These are phyloP conservation scores for Beauveria brongniartii DNA, from an alignment of 2,329 filamentous ascomycete species.

Conservation along the genomic window DNA sequence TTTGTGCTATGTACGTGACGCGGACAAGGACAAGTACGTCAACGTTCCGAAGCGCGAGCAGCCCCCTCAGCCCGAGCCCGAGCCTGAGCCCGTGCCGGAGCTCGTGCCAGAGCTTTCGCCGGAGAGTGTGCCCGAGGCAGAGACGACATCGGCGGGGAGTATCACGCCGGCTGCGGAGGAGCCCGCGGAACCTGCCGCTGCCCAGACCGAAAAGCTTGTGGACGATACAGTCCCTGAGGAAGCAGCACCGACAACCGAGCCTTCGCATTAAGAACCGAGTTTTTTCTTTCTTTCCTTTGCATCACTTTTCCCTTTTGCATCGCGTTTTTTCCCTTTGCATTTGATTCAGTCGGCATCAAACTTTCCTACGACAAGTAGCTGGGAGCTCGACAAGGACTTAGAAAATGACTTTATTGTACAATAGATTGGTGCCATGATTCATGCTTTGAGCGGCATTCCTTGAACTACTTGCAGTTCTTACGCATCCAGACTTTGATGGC, in stretches of 20 bases:
- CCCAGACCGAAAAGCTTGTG: conserved; percentile 9
- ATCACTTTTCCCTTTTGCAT: too few species aligned
- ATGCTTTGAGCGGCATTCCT: not conserved
- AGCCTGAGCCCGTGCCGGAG: not conserved
- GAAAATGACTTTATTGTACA: not conserved
- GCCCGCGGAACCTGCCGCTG: conserved; percentile 12
- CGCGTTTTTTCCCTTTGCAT: not conserved
- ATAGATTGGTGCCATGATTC: not conserved
- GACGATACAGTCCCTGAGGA: not conserved
- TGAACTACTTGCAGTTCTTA: not conserved
- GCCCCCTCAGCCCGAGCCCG: not conserved
- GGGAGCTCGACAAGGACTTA: too few species aligned
- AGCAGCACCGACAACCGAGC: not conserved
- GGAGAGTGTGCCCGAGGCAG: not conserved
- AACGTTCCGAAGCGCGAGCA: conserved; percentile 34
- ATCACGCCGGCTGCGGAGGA: not conserved
- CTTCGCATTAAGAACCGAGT: not conserved
- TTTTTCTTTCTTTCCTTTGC: not conserved
- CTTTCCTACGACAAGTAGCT: too few species aligned
- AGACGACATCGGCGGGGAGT: not conserved
- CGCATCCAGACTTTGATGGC: not conserved
- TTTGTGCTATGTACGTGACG: conserved; percentile 71
- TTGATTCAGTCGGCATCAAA: too few species aligned
- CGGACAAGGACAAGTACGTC: conserved; percentile 48
- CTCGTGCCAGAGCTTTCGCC: not conserved